A percentile compares a stretch with the other conserved stretches of the same genome.
Conservation (phyloP, 345 rosid genomes). For the Reutealis trisperma region DNA sequence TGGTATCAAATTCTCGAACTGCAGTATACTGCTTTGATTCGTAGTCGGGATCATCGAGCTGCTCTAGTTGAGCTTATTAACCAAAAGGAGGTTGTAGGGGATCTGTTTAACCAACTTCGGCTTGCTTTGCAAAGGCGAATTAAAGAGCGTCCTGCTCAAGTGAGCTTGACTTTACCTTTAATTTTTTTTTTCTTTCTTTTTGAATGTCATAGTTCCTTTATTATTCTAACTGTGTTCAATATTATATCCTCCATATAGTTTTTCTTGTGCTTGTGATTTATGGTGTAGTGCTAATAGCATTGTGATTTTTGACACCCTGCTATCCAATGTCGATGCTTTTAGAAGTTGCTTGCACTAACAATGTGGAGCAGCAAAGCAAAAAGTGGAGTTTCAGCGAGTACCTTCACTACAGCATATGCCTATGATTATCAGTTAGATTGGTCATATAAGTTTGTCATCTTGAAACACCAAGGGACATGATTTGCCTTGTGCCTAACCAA, state of each 20-base stretch:
- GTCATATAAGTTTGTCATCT: conserved; percentile 1
- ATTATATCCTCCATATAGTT: background rate
- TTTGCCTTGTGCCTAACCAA: background rate
- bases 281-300: background rate
- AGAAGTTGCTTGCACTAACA: background rate
- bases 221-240: conserved; percentile 2
- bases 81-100: conserved; percentile 86
- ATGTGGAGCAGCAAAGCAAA: background rate
- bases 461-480: background rate
- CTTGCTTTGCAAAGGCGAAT: conserved; percentile 81
- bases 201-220: background rate
- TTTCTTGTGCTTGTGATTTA: background rate
- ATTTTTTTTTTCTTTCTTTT: conserved; percentile 9
- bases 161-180: conserved; percentile 32
- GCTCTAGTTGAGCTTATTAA: conserved; percentile 75
- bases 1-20: conserved; percentile 22
- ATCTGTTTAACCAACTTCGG: conserved; percentile 92
- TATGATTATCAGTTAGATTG: background rate
- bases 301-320: background rate
- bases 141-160: conserved; percentile 88
- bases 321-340: background rate
- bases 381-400: background rate
- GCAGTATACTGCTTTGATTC: conserved; percentile 84
- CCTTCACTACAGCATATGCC: background rate
- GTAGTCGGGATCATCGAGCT: conserved; percentile 63